Evolutionary conservation across 1,139 yeast species (phyloP).

Genomic region (Magnusiomyces starmeri): DNA sequence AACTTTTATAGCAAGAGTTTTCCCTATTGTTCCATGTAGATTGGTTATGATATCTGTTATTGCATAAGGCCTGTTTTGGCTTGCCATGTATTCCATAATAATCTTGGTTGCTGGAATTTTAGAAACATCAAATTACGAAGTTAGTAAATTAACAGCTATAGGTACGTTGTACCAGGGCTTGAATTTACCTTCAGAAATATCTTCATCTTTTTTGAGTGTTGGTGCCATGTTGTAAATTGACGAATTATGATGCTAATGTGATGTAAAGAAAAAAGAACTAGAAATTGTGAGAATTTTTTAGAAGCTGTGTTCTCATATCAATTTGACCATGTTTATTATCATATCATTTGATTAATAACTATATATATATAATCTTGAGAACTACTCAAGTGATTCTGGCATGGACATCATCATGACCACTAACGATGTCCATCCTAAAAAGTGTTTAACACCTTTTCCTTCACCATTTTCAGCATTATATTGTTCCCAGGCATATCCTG

Average conservation of each 20-base stretch:
- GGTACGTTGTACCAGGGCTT: neutral
- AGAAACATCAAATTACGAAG: too few relatives aligned
- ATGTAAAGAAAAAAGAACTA: too few relatives aligned
- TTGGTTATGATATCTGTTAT: constrained; percentile 35
- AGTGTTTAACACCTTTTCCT: constrained; percentile 80
- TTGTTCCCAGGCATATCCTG: constrained; percentile 90
- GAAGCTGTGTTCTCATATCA: too few relatives aligned
- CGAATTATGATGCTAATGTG: too few relatives aligned
- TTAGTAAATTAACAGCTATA: neutral
- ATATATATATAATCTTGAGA: too few relatives aligned
- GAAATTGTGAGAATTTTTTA: too few relatives aligned
- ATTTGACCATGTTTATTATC: too few relatives aligned
- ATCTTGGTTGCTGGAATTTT: constrained; percentile 10
- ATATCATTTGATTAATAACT: too few relatives aligned
- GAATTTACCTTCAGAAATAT: constrained; percentile 14
- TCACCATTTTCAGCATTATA: constrained; percentile 71
- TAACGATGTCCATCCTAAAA: constrained; percentile 90
- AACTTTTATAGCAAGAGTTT: constrained; percentile 28
- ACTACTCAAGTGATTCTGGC: constrained; percentile 44
- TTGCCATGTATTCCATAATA: constrained; percentile 31
- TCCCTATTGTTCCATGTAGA: constrained; percentile 32
- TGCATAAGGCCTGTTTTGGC: constrained; percentile 39
- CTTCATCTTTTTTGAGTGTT: constrained; percentile 10
- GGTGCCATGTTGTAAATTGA: neutral
- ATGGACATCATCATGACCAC: constrained; percentile 74